Evolutionary conservation across 2,329 filamentous ascomycete species (phyloP).

Genomic region (Aspergillus eucalypticola): DNA sequence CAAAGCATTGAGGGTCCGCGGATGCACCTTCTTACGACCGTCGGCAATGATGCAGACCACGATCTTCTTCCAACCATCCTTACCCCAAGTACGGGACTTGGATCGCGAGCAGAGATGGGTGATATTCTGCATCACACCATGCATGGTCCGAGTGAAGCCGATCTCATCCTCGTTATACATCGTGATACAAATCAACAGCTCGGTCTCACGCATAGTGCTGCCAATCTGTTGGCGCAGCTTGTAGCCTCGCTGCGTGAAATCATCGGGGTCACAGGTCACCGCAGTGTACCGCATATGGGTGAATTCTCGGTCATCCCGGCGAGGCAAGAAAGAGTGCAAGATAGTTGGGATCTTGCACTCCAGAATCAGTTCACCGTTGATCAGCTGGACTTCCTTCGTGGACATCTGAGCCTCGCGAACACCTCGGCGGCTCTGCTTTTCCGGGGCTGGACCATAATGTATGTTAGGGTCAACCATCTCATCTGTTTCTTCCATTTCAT

Average conservation of each 20-base stretch:
- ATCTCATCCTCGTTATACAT: conserved; percentile 99
- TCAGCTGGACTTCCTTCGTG: conserved; percentile 90
- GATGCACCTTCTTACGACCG: conserved; percentile 89
- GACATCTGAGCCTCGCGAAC: conserved; percentile 84
- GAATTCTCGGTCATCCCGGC: conserved; percentile 91
- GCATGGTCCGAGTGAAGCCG: conserved; percentile 95
- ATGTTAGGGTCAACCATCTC: conserved; percentile 60
- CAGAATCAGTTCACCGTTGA: conserved; percentile 95
- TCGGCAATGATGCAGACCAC: conserved; percentile 97
- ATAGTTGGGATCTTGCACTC: conserved; percentile 99
- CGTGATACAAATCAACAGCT: conserved; percentile 93
- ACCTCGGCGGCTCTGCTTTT: conserved; percentile 82
- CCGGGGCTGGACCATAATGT: conserved; percentile 83
- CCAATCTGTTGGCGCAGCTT: conserved; percentile 91
- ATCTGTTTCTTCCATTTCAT: conserved; percentile 49
- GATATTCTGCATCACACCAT: conserved; percentile 98
- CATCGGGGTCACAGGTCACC: conserved; percentile 95
- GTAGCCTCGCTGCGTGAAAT: conserved; percentile 86
- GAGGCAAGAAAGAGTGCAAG: conserved; percentile 91
- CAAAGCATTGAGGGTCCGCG: conserved; percentile 86
- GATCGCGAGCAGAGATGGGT: conserved; percentile 91
- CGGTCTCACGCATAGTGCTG: conserved; percentile 79
- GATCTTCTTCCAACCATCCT: conserved; percentile 98
- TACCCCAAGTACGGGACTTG: conserved; percentile 94
- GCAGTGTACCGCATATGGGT: conserved; percentile 99